A percentile compares a stretch with the other conserved stretches of the same genome.
phyloP scores from a whole-genome alignment of 2,329 filamentous ascomycete species.

The Fusarium pseudocircinatum region DNA sequence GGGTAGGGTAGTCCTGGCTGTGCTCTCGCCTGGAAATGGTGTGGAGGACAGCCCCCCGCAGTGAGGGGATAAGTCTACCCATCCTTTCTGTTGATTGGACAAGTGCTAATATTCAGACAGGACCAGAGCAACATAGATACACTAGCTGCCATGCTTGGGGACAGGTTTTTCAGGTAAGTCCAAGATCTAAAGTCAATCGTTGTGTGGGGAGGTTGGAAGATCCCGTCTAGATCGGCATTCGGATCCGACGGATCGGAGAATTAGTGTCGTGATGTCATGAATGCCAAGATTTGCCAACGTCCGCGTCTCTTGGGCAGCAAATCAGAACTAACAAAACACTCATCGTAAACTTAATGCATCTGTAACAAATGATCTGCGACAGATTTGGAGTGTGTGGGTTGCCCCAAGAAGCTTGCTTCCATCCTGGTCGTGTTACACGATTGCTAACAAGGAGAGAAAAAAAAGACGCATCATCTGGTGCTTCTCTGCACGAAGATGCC shows the following conservation, averaged over 20 bases:
- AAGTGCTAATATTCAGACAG: constrained; percentile 44
- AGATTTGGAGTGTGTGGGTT: constrained; percentile 3
- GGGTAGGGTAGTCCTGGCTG: constrained; percentile 58
- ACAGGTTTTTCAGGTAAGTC: not conserved
- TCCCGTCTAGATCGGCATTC: not conserved
- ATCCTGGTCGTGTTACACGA: constrained; percentile 3
- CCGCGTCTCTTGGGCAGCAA: not conserved
- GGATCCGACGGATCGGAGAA: constrained; percentile 15
- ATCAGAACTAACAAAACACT: not conserved
- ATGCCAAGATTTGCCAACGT: not conserved
- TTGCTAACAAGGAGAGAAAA: not conserved
- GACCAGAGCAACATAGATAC: not conserved
- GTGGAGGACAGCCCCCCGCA: constrained; percentile 57
- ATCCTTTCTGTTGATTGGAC: constrained; percentile 10
- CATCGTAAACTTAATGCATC: constrained; percentile 1
- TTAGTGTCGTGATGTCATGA: constrained; percentile 29
- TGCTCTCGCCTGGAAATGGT: constrained; percentile 61
- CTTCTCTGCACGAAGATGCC: not conserved
- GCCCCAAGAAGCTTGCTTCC: constrained; percentile 23
- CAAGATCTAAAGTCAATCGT: not conserved
- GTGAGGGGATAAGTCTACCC: constrained; percentile 61
- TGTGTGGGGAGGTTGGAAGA: constrained; percentile 9
- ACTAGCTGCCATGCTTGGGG: not conserved
- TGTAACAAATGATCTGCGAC: constrained; percentile 17
- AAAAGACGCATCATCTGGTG: not conserved